Percentiles rank a stretch among this genome's conserved stretches.
phyloP scores from a whole-genome alignment of 208 protist genomes.

The Phytomonas serpens region DNA sequence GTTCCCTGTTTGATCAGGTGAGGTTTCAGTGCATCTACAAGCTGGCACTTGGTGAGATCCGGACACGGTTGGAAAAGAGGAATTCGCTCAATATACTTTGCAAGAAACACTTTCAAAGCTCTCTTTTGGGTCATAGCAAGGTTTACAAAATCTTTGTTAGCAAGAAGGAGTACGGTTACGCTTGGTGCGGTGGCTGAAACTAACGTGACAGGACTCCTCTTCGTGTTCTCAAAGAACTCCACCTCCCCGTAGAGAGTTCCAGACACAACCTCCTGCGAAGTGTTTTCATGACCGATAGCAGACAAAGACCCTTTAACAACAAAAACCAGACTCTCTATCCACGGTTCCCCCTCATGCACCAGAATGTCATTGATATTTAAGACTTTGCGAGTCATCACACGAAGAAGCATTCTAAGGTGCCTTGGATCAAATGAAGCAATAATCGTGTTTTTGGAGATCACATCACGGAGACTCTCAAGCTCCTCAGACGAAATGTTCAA shows the following conservation, averaged over 20 bases:
- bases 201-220: slow-evolving; percentile 33
- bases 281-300: slow-evolving; percentile 26
- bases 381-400: slow-evolving; percentile 31
- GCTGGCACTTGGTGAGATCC: slow-evolving; percentile 23
- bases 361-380: slow-evolving; percentile 30
- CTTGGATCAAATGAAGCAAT: slow-evolving; percentile 43
- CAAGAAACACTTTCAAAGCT: slow-evolving; percentile 32
- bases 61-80: slow-evolving; percentile 36
- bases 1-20: slow-evolving; percentile 31
- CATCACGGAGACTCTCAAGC: neutral
- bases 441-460: neutral
- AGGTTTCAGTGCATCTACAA: slow-evolving; percentile 56
- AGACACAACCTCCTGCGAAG: slow-evolving; percentile 20
- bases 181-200: slow-evolving; percentile 20
- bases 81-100: slow-evolving; percentile 44
- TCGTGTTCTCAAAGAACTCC: slow-evolving; percentile 37
- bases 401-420: slow-evolving; percentile 54
- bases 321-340: slow-evolving; percentile 36
- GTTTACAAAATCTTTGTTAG: slow-evolving; percentile 37
- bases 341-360: slow-evolving; percentile 28
- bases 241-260: slow-evolving; percentile 42
- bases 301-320: slow-evolving; percentile 38
- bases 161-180: slow-evolving; percentile 40
- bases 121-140: slow-evolving; percentile 45
- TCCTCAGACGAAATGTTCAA: neutral